phyloP scores from a whole-genome alignment of 2,329 filamentous ascomycete species.

The Phyllosticta ampelicida region DNA sequence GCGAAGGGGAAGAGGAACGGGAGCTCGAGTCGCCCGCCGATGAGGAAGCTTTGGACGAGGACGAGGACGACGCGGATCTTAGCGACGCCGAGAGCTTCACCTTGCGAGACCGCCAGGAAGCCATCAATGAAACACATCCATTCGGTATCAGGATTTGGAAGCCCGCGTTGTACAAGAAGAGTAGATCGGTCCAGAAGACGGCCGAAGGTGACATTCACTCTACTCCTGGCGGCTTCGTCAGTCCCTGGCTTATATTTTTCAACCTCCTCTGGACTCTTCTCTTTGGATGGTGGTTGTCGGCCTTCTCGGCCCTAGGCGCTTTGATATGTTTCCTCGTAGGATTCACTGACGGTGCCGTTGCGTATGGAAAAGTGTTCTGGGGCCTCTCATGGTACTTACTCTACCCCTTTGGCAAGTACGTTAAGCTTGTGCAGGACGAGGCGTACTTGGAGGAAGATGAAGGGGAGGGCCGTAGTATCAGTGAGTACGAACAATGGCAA shows the following conservation, averaged over 20 bases:
- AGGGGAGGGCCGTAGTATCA: constrained; percentile 91
- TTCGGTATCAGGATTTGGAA: constrained; percentile 99
- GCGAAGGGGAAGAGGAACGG: constrained; percentile 28
- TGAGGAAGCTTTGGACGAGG: constrained; percentile 41
- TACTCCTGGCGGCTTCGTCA: constrained; percentile 77
- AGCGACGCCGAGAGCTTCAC: constrained; percentile 98
- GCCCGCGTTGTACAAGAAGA: constrained; percentile 95
- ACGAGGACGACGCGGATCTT: constrained; percentile 58
- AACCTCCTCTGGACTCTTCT: constrained; percentile 83
- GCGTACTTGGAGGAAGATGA: constrained; percentile 90
- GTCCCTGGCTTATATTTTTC: constrained; percentile 72
- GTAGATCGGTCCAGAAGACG: constrained; percentile 87
- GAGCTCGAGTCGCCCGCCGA: constrained; percentile 15
- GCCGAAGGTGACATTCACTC: constrained; percentile 97
- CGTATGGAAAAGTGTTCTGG: constrained; percentile 77
- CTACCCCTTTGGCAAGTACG: constrained; percentile 95
- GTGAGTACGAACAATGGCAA: constrained; percentile 98
- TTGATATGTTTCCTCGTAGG: constrained; percentile 69
- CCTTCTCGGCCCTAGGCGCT: constrained; percentile 63
- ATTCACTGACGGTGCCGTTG: constrained; percentile 64
- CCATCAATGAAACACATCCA: constrained; percentile 97
- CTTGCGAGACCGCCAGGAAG: constrained; percentile 88
- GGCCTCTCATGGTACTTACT: constrained; percentile 79
- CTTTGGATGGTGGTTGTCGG: constrained; percentile 93
- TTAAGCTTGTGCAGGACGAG: constrained; percentile 86